Base-by-base conservation (phyloP, 2,329 filamentous ascomycete species). In the Exophiala sideris region DNA sequence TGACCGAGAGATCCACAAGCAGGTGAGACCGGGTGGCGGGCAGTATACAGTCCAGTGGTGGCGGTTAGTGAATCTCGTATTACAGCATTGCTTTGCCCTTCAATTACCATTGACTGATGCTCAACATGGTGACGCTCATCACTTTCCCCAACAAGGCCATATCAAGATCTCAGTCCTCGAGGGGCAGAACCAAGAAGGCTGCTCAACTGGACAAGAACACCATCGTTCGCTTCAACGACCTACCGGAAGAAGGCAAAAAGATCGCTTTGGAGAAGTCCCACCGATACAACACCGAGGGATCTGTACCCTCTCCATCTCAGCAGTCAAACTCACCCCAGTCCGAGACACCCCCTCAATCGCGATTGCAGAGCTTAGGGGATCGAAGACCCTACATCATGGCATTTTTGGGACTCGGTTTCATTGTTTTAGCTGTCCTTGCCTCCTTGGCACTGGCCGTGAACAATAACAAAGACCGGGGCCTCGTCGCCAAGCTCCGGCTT, bases 401-500 rank as follows among this genome's bases (percentile, higher is more conserved):
- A 18, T 56, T 60, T 21, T 20, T 48, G 35, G 34, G 47, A 45
- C 54, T 66, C 36, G 52, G 65, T 12, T 56, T 65, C 36, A 21
- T 63, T 16, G 47, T 68, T 48, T 50, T 58, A 38, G 56, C 64
- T 34, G 45, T 57, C 24, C 56, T 61, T 21, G 57, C 48, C 20
- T 48, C 47, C 9, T 48, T 62, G 20, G 59, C 62, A 35, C 40
- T 62, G 20, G 67, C 70, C 18, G 67, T 72, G 50, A 73, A 76
- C 55, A 67, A 64, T 52, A 72, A 73, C 24, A 61, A 59, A 32
- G 66, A 77, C 57, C 69, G 73, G 14, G 65, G 66, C 5, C 65
- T 74, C n/a, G 71, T 73, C 45, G 68, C 72, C 9, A 57, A 70
- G 42, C 67, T 76, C 18, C 67, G 64, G 50, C 66, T 64, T 33